These are phyloP conservation scores for Penicilliopsis zonata DNA, from an alignment of 495 filamentous ascomycete genomes.

Conservation along the genomic window DNA sequence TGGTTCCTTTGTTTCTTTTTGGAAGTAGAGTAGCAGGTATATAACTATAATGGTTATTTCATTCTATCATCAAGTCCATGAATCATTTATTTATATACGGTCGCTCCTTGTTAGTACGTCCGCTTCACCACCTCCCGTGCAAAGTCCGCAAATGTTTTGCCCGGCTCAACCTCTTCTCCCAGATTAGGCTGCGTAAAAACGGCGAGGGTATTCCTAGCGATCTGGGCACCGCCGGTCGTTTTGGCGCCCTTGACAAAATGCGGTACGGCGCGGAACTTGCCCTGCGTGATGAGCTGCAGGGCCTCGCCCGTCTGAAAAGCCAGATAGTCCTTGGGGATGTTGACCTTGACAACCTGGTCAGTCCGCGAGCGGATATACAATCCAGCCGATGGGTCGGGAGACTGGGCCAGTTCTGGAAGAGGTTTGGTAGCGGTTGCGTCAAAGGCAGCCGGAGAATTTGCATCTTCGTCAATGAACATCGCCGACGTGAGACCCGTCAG, in stretches of 20 bases:
- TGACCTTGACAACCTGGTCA: slow-evolving; percentile 68
- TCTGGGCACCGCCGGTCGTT: slow-evolving; percentile 26
- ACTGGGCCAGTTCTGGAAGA: slow-evolving; percentile 55
- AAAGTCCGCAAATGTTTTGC: slow-evolving; percentile 76
- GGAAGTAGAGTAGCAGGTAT: too few species aligned
- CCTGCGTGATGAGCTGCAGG: slow-evolving; percentile 75
- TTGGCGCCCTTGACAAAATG: slow-evolving; percentile 78
- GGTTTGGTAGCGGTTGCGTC: slow-evolving; percentile 17
- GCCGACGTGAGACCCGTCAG: slow-evolving; percentile 87
- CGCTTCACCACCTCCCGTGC: slow-evolving; percentile 70
- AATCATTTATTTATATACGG: slow-evolving; percentile 6
- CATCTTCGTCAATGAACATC: slow-evolving; percentile 84
- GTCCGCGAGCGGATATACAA: slow-evolving; percentile 84
- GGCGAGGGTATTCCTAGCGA: slow-evolving; percentile 87
- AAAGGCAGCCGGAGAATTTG: slow-evolving; percentile 25
- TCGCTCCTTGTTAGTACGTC: slow-evolving; percentile 42
- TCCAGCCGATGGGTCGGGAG: slow-evolving; percentile 74
- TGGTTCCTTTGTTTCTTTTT: too few species aligned
- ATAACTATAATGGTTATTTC: too few species aligned
- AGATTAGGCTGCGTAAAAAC: slow-evolving; percentile 97
- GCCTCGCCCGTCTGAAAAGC: slow-evolving; percentile 96
- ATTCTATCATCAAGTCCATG: too few species aligned
- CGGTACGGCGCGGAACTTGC: slow-evolving; percentile 85
- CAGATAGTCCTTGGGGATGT: slow-evolving; percentile 79
- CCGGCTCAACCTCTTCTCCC: slow-evolving; percentile 65